Conservation (phyloP, 352 stramenopile genomes). For the Phytophthora pinifolia region DNA sequence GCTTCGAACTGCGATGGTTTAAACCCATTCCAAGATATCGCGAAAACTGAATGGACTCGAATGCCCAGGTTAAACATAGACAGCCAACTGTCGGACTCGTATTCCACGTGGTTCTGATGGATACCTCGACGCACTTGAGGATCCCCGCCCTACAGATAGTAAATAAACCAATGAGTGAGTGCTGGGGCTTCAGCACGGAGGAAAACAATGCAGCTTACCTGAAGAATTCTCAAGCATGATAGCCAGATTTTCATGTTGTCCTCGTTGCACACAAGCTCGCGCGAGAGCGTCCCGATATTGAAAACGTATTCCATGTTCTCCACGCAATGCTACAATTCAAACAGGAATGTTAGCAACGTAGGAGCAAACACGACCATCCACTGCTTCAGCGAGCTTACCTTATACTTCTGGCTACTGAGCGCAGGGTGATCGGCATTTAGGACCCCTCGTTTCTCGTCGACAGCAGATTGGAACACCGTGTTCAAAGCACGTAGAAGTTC, state of each 20-base stretch:
- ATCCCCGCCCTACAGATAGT: slow-evolving; percentile 61
- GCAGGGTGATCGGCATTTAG: slow-evolving; percentile 80
- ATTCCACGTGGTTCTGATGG: slow-evolving; percentile 82
- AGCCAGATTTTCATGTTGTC: slow-evolving; percentile 77
- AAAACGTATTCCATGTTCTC: slow-evolving; percentile 89
- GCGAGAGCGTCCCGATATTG: slow-evolving; percentile 73
- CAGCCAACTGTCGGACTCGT: slow-evolving; percentile 87
- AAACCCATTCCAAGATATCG: slow-evolving; percentile 76
- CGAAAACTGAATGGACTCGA: slow-evolving; percentile 82
- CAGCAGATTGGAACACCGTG: slow-evolving; percentile 57
- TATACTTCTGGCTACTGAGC: slow-evolving; percentile 87
- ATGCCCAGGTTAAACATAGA: slow-evolving; percentile 91
- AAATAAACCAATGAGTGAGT: slow-evolving; percentile 16
- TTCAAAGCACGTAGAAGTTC: slow-evolving; percentile 66
- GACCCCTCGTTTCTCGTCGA: slow-evolving; percentile 36
- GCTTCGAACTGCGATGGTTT: slow-evolving; percentile 36
- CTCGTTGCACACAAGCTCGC: slow-evolving; percentile 73
- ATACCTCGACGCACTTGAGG: slow-evolving; percentile 68
- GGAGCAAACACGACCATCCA: background rate
- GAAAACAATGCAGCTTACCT: slow-evolving; percentile 34
- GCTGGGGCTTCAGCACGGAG: background rate
- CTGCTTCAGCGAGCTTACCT: slow-evolving; percentile 40
- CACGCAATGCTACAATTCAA: slow-evolving; percentile 65
- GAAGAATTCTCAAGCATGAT: slow-evolving; percentile 60
- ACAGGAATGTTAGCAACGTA: background rate